Evolutionary conservation across 2,329 filamentous ascomycete species (phyloP).

Genomic region (Xylariaceae sp.): DNA sequence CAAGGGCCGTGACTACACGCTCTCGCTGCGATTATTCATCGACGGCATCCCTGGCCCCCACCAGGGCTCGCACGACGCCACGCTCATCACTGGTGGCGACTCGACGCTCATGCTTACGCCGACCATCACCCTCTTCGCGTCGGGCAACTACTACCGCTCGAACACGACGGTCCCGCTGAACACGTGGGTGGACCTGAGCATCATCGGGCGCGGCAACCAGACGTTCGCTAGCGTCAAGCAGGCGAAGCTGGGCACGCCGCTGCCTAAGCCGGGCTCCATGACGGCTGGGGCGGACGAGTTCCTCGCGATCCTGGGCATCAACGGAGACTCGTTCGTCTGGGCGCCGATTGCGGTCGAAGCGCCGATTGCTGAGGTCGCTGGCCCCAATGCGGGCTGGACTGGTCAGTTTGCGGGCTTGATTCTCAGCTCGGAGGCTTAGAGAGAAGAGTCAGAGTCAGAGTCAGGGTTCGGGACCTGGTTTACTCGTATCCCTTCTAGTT

Average conservation of each 20-base stretch:
- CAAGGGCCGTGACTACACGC: slow-evolving; percentile 53
- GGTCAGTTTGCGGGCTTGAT: slow-evolving; percentile 31
- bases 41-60: slow-evolving; percentile 21
- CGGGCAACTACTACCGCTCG: slow-evolving; percentile 34
- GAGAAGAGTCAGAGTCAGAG: neutral
- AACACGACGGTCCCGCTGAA: slow-evolving; percentile 32
- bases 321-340: slow-evolving; percentile 39
- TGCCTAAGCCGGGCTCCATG: slow-evolving; percentile 11
- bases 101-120: slow-evolving; percentile 40
- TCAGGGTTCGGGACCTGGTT: neutral
- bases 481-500: neutral
- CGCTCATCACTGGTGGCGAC: slow-evolving; percentile 39
- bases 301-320: slow-evolving; percentile 38
- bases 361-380: slow-evolving; percentile 37
- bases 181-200: slow-evolving; percentile 29
- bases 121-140: slow-evolving; percentile 34
- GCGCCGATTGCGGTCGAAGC: slow-evolving; percentile 42
- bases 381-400: slow-evolving; percentile 30
- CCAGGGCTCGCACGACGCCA: slow-evolving; percentile 32
- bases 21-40: slow-evolving; percentile 40
- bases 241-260: slow-evolving; percentile 6
- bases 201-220: slow-evolving; percentile 31
- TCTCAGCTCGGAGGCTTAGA: slow-evolving; percentile 27
- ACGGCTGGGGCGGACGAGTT: slow-evolving; percentile 37
- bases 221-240: slow-evolving; percentile 30